Evolutionary conservation across 805 yeast genomes (phyloP).

Genomic region (Zygotorulaspora chibaensis): DNA sequence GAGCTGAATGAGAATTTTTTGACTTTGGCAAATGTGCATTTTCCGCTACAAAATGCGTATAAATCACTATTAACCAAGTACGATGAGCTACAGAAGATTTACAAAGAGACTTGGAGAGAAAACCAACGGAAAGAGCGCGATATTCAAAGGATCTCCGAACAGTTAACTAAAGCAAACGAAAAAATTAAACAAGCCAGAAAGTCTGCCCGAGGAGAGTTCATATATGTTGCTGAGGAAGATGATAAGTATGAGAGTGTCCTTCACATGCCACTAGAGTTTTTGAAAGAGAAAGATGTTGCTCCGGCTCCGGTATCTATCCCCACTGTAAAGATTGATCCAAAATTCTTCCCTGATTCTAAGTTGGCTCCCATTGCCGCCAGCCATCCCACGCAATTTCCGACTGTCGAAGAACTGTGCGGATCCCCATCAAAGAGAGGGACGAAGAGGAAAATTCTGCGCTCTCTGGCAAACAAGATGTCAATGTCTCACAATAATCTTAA

Average conservation of each 20-base stretch:
- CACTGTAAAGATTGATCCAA: neutral
- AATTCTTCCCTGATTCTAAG: neutral
- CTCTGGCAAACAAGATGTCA: constrained; percentile 1
- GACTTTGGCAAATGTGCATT: neutral
- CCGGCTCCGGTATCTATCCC: neutral
- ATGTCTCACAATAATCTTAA: neutral
- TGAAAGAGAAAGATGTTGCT: neutral
- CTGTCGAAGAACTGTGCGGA: neutral
- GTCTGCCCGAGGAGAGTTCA: neutral
- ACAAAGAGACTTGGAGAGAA: neutral
- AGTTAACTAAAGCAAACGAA: neutral
- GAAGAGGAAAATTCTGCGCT: neutral
- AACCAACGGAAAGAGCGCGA: neutral
- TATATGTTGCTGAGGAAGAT: neutral
- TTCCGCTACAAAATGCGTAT: neutral
- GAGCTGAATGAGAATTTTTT: neutral
- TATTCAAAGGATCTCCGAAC: neutral
- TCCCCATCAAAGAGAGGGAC: neutral
- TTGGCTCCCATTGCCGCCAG: neutral
- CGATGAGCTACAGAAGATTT: neutral
- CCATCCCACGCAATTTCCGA: neutral
- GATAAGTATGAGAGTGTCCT: neutral
- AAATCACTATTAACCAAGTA: neutral
- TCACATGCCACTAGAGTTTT: neutral
- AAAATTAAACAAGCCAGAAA: neutral